Evolutionary conservation across 2,329 filamentous ascomycete species (phyloP).

Genomic region (Chrysoporthe deuterocubensis): DNA sequence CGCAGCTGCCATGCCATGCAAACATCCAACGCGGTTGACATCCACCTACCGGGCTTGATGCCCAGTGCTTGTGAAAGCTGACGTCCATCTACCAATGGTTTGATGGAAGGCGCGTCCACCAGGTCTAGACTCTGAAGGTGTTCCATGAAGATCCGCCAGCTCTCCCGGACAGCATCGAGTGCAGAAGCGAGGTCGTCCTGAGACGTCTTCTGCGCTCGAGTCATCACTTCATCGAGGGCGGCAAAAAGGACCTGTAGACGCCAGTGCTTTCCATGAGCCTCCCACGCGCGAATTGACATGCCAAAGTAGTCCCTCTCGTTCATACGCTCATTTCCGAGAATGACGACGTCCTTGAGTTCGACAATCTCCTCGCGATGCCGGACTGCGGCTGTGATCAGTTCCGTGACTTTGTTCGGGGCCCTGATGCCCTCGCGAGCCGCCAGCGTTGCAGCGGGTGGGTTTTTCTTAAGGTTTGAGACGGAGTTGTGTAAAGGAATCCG

Average conservation of each 20-base stretch:
- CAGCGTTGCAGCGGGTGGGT: slow-evolving; percentile 62
- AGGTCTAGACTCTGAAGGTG: slow-evolving; percentile 59
- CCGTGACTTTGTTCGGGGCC: slow-evolving; percentile 74
- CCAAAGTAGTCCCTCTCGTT: slow-evolving; percentile 67
- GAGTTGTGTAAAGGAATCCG: slow-evolving; percentile 53
- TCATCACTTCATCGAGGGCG: slow-evolving; percentile 65
- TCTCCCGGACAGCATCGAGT: slow-evolving; percentile 49
- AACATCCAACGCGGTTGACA: slow-evolving; percentile 76
- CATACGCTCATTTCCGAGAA: slow-evolving; percentile 49
- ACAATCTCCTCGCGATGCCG: slow-evolving; percentile 68
- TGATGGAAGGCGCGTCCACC: slow-evolving; percentile 61
- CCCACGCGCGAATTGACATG: slow-evolving; percentile 76
- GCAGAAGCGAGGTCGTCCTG: slow-evolving; percentile 38
- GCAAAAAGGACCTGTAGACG: slow-evolving; percentile 71
- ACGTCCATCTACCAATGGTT: slow-evolving; percentile 74
- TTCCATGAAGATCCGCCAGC: slow-evolving; percentile 61
- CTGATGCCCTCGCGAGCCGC: slow-evolving; percentile 80
- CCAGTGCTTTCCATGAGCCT: slow-evolving; percentile 67
- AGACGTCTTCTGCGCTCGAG: slow-evolving; percentile 33
- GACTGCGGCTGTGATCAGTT: slow-evolving; percentile 68
- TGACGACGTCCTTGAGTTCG: slow-evolving; percentile 59
- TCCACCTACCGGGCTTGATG: slow-evolving; percentile 80
- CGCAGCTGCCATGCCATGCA: slow-evolving; percentile 88
- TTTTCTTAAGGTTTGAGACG: slow-evolving; percentile 19
- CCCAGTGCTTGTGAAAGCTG: slow-evolving; percentile 71